Conservation (phyloP, 768 basidiomycete species). For the Boletus vinaceobasis region DNA sequence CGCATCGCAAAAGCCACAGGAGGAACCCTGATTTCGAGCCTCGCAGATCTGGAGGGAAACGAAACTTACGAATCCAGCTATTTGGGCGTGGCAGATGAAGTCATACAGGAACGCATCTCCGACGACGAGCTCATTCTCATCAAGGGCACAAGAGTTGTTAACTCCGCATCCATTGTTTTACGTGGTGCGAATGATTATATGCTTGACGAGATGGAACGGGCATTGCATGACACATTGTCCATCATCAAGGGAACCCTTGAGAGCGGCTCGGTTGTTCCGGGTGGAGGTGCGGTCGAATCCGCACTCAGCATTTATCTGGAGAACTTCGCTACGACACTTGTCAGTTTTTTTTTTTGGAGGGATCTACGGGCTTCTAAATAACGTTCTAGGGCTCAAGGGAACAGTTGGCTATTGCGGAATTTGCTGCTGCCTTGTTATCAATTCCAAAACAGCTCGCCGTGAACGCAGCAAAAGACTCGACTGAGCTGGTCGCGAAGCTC, state of each 20-base stretch:
- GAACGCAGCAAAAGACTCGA: conserved; percentile 98
- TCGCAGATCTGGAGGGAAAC: conserved; percentile 96
- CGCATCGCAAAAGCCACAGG: conserved; percentile 97
- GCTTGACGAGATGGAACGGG: conserved; percentile 99
- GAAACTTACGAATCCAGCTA: conserved; percentile 93
- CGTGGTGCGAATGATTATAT: conserved; percentile 99
- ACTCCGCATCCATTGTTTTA: conserved; percentile 86
- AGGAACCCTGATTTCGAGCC: conserved; percentile 85
- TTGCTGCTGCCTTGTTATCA: conserved; percentile 85
- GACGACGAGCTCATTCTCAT: conserved; percentile 97
- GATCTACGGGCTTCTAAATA: background rate
- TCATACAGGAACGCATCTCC: conserved; percentile 94
- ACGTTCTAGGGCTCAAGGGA: conserved; percentile 85
- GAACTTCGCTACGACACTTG: conserved; percentile 97
- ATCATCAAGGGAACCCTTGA: conserved; percentile 97
- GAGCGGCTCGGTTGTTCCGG: conserved; percentile 93
- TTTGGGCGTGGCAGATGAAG: conserved; percentile 93
- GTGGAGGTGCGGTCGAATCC: conserved; percentile 96
- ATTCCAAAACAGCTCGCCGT: conserved; percentile 97
- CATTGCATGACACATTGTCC: conserved; percentile 90
- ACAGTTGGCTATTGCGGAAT: conserved; percentile 99
- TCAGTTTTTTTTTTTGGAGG: conserved; percentile 37
- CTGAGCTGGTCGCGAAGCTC: conserved; percentile 93
- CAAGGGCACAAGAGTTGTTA: conserved; percentile 97
- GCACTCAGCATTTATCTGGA: conserved; percentile 96